phyloP scores from a whole-genome alignment of 2,329 filamentous ascomycete species.

The Daldinia sp. region DNA sequence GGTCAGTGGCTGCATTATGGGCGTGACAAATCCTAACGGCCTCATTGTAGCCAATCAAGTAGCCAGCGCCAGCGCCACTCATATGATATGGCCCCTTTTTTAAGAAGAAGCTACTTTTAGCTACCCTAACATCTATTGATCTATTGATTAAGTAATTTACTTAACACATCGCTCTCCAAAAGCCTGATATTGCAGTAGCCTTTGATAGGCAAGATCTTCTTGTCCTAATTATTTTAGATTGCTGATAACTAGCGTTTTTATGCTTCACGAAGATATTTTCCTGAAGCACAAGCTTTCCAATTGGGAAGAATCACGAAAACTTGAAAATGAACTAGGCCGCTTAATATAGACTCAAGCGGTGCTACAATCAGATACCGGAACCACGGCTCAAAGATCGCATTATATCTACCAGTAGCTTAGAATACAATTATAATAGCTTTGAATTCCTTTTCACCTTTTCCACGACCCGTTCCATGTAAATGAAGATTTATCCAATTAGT shows the following conservation, averaged over 20 bases:
- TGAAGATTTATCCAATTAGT: neutral
- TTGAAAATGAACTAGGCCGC: neutral
- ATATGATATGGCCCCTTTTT: neutral
- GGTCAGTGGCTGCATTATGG: conserved; percentile 31
- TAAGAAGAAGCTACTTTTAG: neutral
- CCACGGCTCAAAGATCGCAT: neutral
- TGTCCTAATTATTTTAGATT: neutral
- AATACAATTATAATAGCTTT: neutral
- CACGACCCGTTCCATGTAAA: neutral
- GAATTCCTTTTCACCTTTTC: neutral
- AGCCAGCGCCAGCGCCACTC: neutral
- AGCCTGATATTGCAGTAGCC: neutral
- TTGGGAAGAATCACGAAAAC: neutral
- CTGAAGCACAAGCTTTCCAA: neutral
- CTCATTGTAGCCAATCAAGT: conserved; percentile 8
- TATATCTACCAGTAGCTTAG: neutral
- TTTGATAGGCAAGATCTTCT: neutral
- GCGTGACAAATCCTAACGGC: conserved; percentile 26
- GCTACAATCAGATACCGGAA: neutral
- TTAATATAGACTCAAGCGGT: neutral
- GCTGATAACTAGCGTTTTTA: neutral
- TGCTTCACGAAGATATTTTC: neutral
- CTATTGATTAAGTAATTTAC: neutral
- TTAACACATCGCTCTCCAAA: neutral
- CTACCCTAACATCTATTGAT: neutral